Conservation (phyloP, 495 filamentous ascomycete species). For the Aspergillus heteromorphus region DNA sequence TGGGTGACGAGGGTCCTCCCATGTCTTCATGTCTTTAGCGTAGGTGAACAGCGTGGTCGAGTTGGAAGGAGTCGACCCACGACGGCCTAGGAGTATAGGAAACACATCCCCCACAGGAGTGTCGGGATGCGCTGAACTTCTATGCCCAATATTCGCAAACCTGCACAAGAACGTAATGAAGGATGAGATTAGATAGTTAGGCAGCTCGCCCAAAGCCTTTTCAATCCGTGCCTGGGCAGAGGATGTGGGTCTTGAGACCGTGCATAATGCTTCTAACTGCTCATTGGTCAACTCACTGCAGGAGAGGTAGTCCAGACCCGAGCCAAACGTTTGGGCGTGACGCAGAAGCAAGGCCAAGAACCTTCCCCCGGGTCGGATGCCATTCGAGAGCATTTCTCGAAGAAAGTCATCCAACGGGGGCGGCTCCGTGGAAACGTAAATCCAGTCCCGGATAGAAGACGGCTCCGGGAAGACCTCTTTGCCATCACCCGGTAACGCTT, state of each 20-base stretch:
- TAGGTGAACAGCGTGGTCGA: constrained; percentile 19
- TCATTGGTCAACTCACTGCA: constrained; percentile 28
- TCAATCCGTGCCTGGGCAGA: constrained; percentile 14
- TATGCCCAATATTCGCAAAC: constrained; percentile 13
- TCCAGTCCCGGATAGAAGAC: constrained; percentile 49
- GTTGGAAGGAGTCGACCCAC: constrained; percentile 1
- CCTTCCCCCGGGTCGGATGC: constrained; percentile 34
- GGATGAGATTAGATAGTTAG: constrained; percentile 40
- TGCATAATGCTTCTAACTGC: constrained; percentile 31
- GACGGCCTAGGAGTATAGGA: constrained; percentile 21
- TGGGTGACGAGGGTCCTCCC: constrained; percentile 16
- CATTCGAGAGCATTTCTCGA: constrained; percentile 46
- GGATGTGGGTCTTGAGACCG: constrained; percentile 14
- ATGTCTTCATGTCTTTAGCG: constrained; percentile 6
- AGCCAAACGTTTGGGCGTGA: constrained; percentile 31
- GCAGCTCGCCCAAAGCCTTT: constrained; percentile 25
- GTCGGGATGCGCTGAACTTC: constrained; percentile 12
- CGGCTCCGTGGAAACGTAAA: constrained; percentile 51
- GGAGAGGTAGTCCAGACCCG: constrained; percentile 39
- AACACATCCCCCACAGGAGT: constrained; percentile 27
- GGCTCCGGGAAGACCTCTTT: constrained; percentile 53
- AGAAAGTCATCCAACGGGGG: constrained; percentile 52
- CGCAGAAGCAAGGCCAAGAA: constrained; percentile 47
- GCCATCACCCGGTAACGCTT: constrained; percentile 54
- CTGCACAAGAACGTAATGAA: constrained; percentile 46